Evolutionary conservation across 371 early-diverging fungal genomes (phyloP).

Genomic region (Conidiobolus incongruus): DNA sequence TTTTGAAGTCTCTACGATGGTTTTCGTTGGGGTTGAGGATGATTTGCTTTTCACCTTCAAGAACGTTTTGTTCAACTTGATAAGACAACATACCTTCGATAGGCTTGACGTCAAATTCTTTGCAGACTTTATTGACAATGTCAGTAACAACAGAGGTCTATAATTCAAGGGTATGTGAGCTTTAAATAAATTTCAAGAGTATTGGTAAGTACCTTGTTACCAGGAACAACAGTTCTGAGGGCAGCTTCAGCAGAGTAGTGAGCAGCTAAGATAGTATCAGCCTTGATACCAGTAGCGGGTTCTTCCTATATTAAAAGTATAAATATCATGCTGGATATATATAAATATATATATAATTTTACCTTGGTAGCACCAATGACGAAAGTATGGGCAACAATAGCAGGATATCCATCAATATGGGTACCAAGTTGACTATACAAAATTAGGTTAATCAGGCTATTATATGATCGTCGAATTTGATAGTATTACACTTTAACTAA

Average conservation of each 20-base stretch:
- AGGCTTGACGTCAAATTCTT: slow-evolving; percentile 62
- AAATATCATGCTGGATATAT: background rate
- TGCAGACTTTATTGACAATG: slow-evolving; percentile 49
- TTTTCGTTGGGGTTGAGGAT: slow-evolving; percentile 69
- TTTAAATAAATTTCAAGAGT: slow-evolving; percentile 1
- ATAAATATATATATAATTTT: background rate
- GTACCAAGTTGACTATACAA: slow-evolving; percentile 59
- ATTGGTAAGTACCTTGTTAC: slow-evolving; percentile 26
- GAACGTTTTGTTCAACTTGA: slow-evolving; percentile 61
- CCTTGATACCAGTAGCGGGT: slow-evolving; percentile 66
- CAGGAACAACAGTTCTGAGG: slow-evolving; percentile 69
- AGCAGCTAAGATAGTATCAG: slow-evolving; percentile 78
- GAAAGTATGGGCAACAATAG: slow-evolving; percentile 68
- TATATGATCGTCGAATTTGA: background rate
- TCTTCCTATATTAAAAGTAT: slow-evolving; percentile 13
- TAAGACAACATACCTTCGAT: slow-evolving; percentile 82
- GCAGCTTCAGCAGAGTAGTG: slow-evolving; percentile 61
- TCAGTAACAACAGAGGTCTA: slow-evolving; percentile 59
- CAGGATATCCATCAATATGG: slow-evolving; percentile 85
- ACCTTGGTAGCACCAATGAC: slow-evolving; percentile 62
- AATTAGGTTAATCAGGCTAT: background rate
- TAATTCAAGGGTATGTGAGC: background rate
- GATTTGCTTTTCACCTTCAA: slow-evolving; percentile 81
- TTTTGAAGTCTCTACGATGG: slow-evolving; percentile 48
- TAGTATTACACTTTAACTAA: slow-evolving; percentile 61